These are phyloP conservation scores for Aspergillus chevalieri DNA, from an alignment of 2,329 filamentous ascomycete genomes.

Conservation along the genomic window DNA sequence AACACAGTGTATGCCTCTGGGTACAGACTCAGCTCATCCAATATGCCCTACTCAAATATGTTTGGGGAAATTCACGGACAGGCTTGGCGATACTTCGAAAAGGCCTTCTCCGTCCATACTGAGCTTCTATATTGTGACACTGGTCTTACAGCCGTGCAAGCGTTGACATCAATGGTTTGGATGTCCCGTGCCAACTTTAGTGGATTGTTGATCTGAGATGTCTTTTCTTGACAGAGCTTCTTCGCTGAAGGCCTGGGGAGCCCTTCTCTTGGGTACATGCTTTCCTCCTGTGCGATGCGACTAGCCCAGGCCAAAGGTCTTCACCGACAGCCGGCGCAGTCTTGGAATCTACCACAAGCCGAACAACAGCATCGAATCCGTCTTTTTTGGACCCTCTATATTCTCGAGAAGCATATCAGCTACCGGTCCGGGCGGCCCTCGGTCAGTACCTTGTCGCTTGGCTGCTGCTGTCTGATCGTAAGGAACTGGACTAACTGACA, in stretches of 20 bases:
- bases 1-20: neutral
- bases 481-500: neutral
- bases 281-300: neutral
- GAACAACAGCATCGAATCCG: neutral
- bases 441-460: neutral
- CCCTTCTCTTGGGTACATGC: neutral
- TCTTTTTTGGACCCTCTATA: neutral
- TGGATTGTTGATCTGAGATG: neutral
- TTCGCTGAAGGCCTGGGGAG: neutral
- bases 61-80: neutral
- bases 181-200: neutral
- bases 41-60: neutral
- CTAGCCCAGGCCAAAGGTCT: neutral
- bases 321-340: neutral
- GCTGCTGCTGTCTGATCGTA: neutral
- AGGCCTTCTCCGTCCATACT: neutral
- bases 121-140: neutral
- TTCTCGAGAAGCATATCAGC: neutral
- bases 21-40: neutral
- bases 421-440: neutral
- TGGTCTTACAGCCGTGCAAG: neutral
- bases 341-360: neutral
- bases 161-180: neutral
- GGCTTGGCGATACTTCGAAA: neutral
- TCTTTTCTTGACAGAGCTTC: neutral